These are phyloP conservation scores for Blepharisma stoltei DNA, from an alignment of 73 alveolate genomes.

Conservation along the genomic window DNA sequence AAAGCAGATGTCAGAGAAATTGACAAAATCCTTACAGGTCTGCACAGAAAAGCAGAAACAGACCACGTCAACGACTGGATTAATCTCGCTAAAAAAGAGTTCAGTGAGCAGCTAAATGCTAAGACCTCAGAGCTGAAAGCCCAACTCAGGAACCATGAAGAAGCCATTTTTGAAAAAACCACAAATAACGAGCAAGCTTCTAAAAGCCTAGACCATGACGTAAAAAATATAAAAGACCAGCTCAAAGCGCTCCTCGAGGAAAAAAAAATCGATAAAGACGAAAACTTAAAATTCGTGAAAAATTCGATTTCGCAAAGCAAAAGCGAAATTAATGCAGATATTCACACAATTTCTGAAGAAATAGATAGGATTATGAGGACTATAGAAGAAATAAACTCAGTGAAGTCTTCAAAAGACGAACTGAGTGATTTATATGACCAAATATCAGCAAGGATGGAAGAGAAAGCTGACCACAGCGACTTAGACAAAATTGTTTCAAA, in stretches of 20 bases:
- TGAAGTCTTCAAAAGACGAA: background rate
- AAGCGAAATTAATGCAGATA: background rate
- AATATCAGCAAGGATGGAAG: background rate
- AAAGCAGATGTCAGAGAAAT: slow-evolving; percentile 20
- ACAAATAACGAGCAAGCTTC: background rate
- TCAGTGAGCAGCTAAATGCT: background rate
- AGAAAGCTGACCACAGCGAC: slow-evolving; percentile 7
- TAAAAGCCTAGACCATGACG: background rate
- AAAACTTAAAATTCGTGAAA: background rate
- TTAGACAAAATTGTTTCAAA: slow-evolving; percentile 7
- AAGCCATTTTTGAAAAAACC: background rate
- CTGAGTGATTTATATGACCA: background rate
- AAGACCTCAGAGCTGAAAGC: slow-evolving; percentile 5
- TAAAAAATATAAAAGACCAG: background rate
- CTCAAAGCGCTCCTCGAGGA: background rate
- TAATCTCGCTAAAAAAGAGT: background rate
- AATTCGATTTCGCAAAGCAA: no score
- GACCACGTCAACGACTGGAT: background rate
- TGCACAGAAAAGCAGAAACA: slow-evolving; percentile 11
- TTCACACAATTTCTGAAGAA: background rate
- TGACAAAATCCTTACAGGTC: background rate
- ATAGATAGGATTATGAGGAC: background rate
- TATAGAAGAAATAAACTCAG: background rate
- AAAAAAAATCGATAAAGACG: background rate
- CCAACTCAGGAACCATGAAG: background rate